Conservation (phyloP, 2,329 filamentous ascomycete species). For the Pyricularia grisea region DNA sequence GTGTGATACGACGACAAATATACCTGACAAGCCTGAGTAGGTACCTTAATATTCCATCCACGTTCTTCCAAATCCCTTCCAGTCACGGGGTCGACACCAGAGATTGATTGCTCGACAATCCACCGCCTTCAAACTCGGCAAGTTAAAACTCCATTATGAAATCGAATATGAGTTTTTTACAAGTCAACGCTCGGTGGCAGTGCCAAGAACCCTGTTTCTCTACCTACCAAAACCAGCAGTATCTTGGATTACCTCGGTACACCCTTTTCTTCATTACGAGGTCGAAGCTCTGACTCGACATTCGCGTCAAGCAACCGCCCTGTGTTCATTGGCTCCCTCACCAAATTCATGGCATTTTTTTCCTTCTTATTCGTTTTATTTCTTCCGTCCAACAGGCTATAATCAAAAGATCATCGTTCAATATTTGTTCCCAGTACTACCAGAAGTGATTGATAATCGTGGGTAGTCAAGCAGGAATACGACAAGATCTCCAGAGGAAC, state of each 20-base stretch:
- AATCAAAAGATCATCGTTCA: background rate
- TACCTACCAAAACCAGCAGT: background rate
- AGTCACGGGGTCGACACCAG: background rate
- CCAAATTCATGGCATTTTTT: background rate
- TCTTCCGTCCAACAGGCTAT: background rate
- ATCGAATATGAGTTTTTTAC: background rate
- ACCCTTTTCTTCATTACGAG: background rate
- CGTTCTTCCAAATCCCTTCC: background rate
- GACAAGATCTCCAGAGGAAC: background rate
- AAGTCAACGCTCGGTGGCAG: background rate
- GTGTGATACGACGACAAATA: background rate
- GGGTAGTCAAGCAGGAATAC: background rate
- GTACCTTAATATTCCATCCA: background rate
- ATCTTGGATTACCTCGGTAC: background rate
- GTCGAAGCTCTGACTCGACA: background rate
- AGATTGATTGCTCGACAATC: background rate
- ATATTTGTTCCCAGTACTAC: background rate
- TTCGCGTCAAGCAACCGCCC: background rate
- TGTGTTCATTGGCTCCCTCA: background rate
- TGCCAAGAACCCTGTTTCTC: background rate
- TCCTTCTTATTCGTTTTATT: no score
- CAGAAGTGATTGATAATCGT: background rate
- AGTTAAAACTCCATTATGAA: background rate
- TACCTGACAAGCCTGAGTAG: no score
- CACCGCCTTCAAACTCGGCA: background rate